Base-by-base conservation (phyloP, 139 green algal genomes). In the Micractinium conductrix region DNA sequence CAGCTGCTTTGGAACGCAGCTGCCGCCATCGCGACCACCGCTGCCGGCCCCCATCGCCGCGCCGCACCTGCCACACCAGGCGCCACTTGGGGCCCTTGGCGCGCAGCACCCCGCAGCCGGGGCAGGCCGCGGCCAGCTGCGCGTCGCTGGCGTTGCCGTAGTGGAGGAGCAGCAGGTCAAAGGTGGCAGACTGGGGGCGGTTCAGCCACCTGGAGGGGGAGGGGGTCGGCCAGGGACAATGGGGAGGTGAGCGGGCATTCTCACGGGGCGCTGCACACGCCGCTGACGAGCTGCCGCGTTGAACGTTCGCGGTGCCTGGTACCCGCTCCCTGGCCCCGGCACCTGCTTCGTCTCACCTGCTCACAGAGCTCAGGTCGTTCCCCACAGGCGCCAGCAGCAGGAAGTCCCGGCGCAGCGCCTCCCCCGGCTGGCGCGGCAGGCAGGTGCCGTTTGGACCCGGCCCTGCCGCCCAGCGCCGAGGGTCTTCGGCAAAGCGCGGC, bases 141-240 rank as follows among this genome's bases (percentile, higher is more conserved):
- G 16, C 10, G 0, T 37, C 9, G n/a, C 69, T 28, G 42, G 42
- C 70, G 58, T 65, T 43, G 28, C 78, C 85, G 35, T 83, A 88
- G 65, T 88, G 78, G 21, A 88, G 35, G 16, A 80, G 62, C 53
- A 85, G 48, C 4, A 88, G 10, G 78, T 88, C 85, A 53, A 74
- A 88, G 19, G 38, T 86, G 65, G 78, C 48, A 37, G 76, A 82
- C 24, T 58, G 38, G 9, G 76, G 76, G 10, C 42, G 42, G 76
- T 28, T 10, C 58, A 82, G 38, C 76, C 76, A 82, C 38, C 76
- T 82, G 76, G 17, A 33, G 60, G 24, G 60, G 60, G 60, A n/a
- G 60, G 60, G 60, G 30, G 60, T 10, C 16, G 48, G 48, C 48
- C 12, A 58, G 48, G 48, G 16, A 58, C 12, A 58, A 16, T n/a